Conservation (phyloP, 768 basidiomycete species). For the Boletus edulis region DNA sequence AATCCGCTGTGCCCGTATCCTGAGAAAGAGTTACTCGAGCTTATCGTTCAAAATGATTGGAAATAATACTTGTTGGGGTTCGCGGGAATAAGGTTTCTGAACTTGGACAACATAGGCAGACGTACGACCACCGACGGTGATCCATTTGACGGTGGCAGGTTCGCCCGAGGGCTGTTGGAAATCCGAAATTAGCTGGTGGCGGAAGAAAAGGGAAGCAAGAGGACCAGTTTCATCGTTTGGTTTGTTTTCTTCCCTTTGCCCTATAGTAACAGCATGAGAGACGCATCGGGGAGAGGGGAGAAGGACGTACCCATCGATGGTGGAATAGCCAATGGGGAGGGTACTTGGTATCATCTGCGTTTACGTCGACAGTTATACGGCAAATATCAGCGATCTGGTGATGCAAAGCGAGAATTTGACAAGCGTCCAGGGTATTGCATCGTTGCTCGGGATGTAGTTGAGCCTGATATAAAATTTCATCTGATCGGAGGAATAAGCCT, state of each 20-base stretch:
- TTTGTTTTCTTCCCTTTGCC: slow-evolving; percentile 57
- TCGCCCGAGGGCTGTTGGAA: slow-evolving; percentile 58
- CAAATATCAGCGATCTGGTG: slow-evolving; percentile 55
- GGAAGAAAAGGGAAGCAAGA: background rate
- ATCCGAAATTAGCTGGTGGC: slow-evolving; percentile 1
- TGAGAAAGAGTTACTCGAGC: background rate
- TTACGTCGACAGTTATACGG: slow-evolving; percentile 56
- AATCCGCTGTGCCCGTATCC: background rate
- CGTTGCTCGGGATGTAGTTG: slow-evolving; percentile 70
- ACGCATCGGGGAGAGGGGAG: background rate
- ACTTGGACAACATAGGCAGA: slow-evolving; percentile 69
- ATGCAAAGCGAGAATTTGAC: slow-evolving; percentile 51
- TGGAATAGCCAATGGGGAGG: slow-evolving; percentile 68
- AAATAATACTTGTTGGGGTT: background rate
- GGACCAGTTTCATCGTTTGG: slow-evolving; percentile 48
- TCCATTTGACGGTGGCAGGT: slow-evolving; percentile 70
- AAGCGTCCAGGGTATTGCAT: slow-evolving; percentile 50
- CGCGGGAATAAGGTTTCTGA: slow-evolving; percentile 37
- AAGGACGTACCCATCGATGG: slow-evolving; percentile 56
- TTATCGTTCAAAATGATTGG: background rate
- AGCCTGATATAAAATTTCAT: slow-evolving; percentile 75
- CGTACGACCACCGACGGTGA: slow-evolving; percentile 75
- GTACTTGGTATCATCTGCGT: slow-evolving; percentile 68
- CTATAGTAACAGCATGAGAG: slow-evolving; percentile 32
- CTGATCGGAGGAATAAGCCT: slow-evolving; percentile 27